Evolutionary conservation across 1,284 basidiomycete species (phyloP).

Genomic region (Schizophyllum commune): DNA sequence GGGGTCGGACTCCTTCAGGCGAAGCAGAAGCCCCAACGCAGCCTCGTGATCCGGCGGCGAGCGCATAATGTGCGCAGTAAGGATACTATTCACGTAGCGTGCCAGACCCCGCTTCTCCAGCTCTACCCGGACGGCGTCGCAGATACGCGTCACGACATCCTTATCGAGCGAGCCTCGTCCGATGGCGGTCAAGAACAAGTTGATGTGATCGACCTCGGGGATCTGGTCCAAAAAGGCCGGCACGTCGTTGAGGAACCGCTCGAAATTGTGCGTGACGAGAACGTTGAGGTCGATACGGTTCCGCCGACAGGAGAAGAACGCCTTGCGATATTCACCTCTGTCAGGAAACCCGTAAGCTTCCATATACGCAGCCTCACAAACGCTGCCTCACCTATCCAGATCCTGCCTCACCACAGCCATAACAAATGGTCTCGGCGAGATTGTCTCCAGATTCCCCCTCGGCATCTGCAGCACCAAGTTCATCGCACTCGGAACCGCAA

Average conservation of each 20-base stretch:
- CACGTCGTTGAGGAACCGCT: constrained; percentile 60
- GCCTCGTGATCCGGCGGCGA: constrained; percentile 88
- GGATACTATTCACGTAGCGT: constrained; percentile 83
- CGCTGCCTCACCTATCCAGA: constrained; percentile 54
- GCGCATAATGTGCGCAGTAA: constrained; percentile 92
- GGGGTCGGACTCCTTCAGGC: constrained; percentile 72
- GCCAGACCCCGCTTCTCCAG: constrained; percentile 69
- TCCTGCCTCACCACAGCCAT: constrained; percentile 75
- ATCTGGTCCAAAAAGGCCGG: constrained; percentile 78
- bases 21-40: constrained; percentile 72
- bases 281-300: constrained; percentile 91
- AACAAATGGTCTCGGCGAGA: constrained; percentile 89
- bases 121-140: constrained; percentile 70
- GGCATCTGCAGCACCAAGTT: constrained; percentile 95
- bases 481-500: constrained; percentile 82
- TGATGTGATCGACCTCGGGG: constrained; percentile 86
- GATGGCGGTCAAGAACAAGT: constrained; percentile 78
- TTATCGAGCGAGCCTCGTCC: constrained; percentile 53
- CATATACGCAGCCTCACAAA: constrained; percentile 3
- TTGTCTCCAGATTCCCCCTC: constrained; percentile 92
- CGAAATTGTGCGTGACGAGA: constrained; percentile 73
- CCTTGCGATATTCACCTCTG: constrained; percentile 72
- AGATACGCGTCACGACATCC: constrained; percentile 63
- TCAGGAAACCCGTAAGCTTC: constrained; percentile 1
- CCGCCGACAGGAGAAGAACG: constrained; percentile 86